Evolutionary conservation across 768 basidiomycete species (phyloP), one percentile per base, ranked within the genome.

Genomic region (Tulasnella sp.): DNA sequence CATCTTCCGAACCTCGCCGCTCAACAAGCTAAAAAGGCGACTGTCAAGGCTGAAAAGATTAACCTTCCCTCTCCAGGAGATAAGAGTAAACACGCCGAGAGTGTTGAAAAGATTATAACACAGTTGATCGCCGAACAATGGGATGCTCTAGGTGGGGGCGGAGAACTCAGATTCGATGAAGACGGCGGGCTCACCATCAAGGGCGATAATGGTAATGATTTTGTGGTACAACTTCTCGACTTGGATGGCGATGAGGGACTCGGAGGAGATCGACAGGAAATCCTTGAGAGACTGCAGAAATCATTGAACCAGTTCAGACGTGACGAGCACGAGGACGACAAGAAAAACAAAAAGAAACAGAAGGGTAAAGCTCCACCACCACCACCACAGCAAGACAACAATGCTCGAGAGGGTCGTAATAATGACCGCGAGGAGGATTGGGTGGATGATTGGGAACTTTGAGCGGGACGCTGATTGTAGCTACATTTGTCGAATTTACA

Each of bases 321-420:
- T n/a, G n/a, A 62, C 55, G 63, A 55, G 61, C 32, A 66, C 50
- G 58, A 64, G 58, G 61, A 60, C 60, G 59, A 63, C 61, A 61
- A 63, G 55, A 53, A 56, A 56, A 61, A 51, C 56, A 57, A 60
- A 52, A 57, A 48, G 51, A 62, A 61, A 62, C 61, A 65, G 39
- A 61, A 64, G n/a, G 60, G n/a, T n/a, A n/a, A n/a, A n/a, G n/a
- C n/a, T n/a, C n/a, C n/a, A n/a, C n/a, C n/a, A n/a, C n/a, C n/a
- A n/a, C n/a, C n/a, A n/a, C n/a, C n/a, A n/a, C n/a, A n/a, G n/a
- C n/a, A n/a, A n/a, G n/a, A n/a, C n/a, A n/a, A n/a, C n/a, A n/a
- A n/a, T n/a, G n/a, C n/a, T n/a, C n/a, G n/a, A n/a, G n/a, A n/a
- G n/a, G n/a, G n/a, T n/a, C n/a, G n/a, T n/a, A n/a, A n/a, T n/a